Evolutionary conservation across 768 basidiomycete species (phyloP).

Genomic region (Lactifluus echinatus): DNA sequence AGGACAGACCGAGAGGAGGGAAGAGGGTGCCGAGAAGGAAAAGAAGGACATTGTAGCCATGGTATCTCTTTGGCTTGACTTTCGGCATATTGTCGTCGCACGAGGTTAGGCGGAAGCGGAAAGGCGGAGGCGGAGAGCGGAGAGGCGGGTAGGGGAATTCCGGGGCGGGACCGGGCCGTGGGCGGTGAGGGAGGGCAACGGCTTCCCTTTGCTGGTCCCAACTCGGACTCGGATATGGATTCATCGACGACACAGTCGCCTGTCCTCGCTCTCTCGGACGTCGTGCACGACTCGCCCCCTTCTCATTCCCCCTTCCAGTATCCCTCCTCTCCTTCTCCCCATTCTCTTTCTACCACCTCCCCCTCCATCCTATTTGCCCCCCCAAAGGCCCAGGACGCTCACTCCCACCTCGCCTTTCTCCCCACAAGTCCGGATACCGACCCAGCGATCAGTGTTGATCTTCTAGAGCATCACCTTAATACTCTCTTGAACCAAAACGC

Average conservation of each 20-base stretch:
- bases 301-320: constrained; percentile 36
- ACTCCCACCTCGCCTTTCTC: constrained; percentile 29
- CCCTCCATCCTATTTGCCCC: constrained; percentile 20
- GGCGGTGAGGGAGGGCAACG: neutral
- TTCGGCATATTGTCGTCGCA: too few relatives aligned
- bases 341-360: constrained; percentile 9
- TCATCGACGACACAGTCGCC: constrained; percentile 34
- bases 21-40: constrained; percentile 87
- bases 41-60: constrained; percentile 73
- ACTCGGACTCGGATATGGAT: neutral
- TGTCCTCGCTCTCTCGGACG: constrained; percentile 70
- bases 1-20: constrained; percentile 72
- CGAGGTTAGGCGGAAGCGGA: too few relatives aligned
- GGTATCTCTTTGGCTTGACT: constrained; percentile 59
- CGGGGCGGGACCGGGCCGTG: too few relatives aligned
- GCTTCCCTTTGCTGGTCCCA: neutral
- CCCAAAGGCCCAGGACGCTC: constrained; percentile 16
- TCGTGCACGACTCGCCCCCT: constrained; percentile 72
- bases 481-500: constrained; percentile 68
- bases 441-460: constrained; percentile 31
- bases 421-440: constrained; percentile 33
- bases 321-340: constrained; percentile 23
- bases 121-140: too few relatives aligned
- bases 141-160: neutral
- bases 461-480: constrained; percentile 64